These are phyloP conservation scores for Elsinoe fawcettii DNA, from an alignment of 2,329 filamentous ascomycete species.

Conservation along the genomic window DNA sequence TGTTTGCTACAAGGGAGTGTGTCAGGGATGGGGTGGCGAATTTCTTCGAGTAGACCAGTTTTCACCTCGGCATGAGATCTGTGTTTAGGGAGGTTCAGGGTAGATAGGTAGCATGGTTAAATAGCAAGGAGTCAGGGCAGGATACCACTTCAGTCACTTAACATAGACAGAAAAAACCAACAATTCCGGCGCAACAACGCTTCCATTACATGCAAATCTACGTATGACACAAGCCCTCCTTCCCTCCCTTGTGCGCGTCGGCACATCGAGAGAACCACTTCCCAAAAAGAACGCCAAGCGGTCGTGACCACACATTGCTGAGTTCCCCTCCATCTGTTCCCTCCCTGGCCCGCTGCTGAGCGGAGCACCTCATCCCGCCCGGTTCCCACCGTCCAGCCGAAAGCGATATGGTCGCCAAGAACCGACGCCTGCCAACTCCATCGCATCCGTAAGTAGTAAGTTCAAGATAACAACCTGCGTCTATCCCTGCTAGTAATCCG, in stretches of 20 bases:
- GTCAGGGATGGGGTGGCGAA: constrained; percentile 15
- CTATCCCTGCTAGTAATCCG: neutral
- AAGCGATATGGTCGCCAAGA: neutral
- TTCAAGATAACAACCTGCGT: neutral
- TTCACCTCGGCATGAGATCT: neutral
- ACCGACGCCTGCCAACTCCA: constrained; percentile 10
- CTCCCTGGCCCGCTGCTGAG: neutral
- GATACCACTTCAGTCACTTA: neutral
- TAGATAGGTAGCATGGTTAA: neutral
- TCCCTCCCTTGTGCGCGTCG: neutral
- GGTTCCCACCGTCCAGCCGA: neutral
- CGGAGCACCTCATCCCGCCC: neutral
- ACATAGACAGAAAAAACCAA: neutral
- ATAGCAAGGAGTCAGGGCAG: neutral
- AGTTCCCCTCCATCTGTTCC: neutral
- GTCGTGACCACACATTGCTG: neutral
- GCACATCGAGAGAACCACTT: neutral
- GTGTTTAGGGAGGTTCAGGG: neutral
- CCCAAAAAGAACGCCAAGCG: neutral
- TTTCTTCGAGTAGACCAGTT: neutral
- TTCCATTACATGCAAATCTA: constrained; percentile 14
- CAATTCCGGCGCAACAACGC: neutral
- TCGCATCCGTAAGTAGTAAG: neutral
- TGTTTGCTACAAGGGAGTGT: constrained; percentile 16
- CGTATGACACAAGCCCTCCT: constrained; percentile 7